phyloP scores from a whole-genome alignment of 306 rosid genomes.

The Lablab purpureus region DNA sequence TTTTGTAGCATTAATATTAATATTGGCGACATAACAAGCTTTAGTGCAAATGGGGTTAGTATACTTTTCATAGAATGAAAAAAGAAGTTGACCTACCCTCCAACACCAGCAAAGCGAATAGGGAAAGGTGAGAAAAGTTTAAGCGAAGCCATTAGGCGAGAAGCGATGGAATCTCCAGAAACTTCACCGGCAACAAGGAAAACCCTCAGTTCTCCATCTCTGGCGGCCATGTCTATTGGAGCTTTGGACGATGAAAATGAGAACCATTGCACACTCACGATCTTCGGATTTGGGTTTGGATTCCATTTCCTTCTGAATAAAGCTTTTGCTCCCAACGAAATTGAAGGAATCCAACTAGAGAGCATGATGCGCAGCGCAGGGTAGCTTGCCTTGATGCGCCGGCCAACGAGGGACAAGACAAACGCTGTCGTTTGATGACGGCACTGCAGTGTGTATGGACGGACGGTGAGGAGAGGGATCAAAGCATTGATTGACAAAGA shows the following conservation, averaged over 20 bases:
- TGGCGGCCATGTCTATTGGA: conserved; percentile 62
- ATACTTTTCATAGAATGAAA: not conserved
- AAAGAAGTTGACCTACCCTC: conserved; percentile 68
- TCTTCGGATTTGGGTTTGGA: not conserved
- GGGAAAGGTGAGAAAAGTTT: conserved; percentile 70
- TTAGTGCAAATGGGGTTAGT: too few relatives aligned
- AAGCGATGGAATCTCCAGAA: conserved; percentile 89
- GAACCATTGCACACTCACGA: conserved; percentile 28
- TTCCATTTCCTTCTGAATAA: conserved; percentile 49
- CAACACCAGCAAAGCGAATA: conserved; percentile 77
- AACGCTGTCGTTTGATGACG: not conserved
- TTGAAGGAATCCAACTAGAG: not conserved
- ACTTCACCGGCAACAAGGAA: conserved; percentile 90
- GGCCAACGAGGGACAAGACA: not conserved
- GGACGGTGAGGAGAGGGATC: too few relatives aligned
- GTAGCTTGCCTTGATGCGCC: not conserved
- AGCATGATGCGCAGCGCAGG: not conserved
- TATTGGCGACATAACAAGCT: not conserved
- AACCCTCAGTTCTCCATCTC: conserved; percentile 81
- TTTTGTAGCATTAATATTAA: not conserved
- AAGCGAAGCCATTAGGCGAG: conserved; percentile 82
- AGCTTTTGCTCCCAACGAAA: not conserved
- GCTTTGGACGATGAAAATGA: conserved; percentile 49
- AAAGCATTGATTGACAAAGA: too few relatives aligned
- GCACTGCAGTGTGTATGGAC: not conserved